Conservation (phyloP, 2,329 filamentous ascomycete species). For the Hypomyces perniciosus region DNA sequence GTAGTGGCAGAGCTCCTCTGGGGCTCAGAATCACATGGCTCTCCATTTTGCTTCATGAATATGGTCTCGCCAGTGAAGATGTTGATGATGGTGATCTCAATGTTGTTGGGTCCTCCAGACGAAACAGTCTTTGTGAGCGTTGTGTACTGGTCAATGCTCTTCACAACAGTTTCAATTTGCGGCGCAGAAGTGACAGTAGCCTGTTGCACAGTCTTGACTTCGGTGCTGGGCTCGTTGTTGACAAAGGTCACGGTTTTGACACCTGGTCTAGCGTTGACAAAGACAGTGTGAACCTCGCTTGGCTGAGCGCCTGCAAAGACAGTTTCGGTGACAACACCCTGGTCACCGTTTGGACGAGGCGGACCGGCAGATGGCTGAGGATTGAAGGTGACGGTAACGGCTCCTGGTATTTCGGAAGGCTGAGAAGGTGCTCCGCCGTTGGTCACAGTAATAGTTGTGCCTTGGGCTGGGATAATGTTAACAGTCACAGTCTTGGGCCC, state of each 20-base stretch:
- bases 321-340: constrained; percentile 1
- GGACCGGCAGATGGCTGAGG: neutral
- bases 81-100: constrained; percentile 28
- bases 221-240: constrained; percentile 7
- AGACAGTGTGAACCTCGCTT: neutral
- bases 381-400: neutral
- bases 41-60: constrained; percentile 23
- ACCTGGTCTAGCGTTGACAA: neutral
- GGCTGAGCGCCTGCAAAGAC: neutral
- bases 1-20: constrained; percentile 11
- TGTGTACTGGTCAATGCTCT: constrained; percentile 15
- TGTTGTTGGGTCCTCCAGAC: constrained; percentile 20
- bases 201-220: constrained; percentile 9
- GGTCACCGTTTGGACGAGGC: neutral
- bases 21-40: constrained; percentile 19
- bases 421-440: neutral
- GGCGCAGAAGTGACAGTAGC: constrained; percentile 20
- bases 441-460: neutral
- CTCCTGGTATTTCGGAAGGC: neutral
- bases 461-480: constrained; percentile 1
- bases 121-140: constrained; percentile 21
- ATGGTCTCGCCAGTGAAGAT: constrained; percentile 24
- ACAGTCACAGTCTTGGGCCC: constrained; percentile 16
- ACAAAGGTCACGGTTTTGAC: neutral
- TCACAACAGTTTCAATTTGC: constrained; percentile 11